Percentiles rank a stretch among this genome's conserved stretches.
Evolutionary conservation across 139 green algal species (phyloP).

Genomic region (Haematococcus lacustris): DNA sequence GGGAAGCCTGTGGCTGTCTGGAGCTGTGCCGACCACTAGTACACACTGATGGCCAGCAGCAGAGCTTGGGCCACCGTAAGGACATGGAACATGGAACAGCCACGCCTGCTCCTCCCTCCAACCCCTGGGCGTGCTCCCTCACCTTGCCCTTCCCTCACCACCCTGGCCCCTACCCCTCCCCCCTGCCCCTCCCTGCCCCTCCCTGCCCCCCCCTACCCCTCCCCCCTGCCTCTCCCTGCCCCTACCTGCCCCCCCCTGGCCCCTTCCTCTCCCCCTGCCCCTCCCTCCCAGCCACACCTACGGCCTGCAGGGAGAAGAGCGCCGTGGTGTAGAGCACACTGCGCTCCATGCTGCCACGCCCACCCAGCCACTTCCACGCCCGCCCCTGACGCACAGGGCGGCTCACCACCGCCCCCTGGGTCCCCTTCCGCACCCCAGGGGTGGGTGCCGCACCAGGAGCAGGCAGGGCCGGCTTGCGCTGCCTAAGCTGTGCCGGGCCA

Average conservation of each 20-base stretch:
- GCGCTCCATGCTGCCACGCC: constrained; percentile 41
- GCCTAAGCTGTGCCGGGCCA: too few relatives aligned
- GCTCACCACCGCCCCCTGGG: too few relatives aligned
- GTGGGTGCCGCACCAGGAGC: too few relatives aligned
- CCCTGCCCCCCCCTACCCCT: not conserved
- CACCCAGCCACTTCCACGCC: too few relatives aligned
- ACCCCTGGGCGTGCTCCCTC: too few relatives aligned
- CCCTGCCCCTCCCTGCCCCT: not conserved
- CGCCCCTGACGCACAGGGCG: too few relatives aligned
- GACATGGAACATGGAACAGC: not conserved
- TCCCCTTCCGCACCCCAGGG: too few relatives aligned
- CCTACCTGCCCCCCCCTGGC: not conserved
- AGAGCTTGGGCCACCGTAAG: not conserved
- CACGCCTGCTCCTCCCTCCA: not conserved
- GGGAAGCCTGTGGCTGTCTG: too few relatives aligned
- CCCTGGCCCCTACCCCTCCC: not conserved
- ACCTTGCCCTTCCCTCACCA: not conserved
- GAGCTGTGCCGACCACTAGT: too few relatives aligned
- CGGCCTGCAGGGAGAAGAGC: constrained; percentile 37
- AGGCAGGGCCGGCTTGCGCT: too few relatives aligned
- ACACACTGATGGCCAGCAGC: too few relatives aligned
- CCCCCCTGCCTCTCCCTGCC: not conserved
- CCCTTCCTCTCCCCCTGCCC: not conserved
- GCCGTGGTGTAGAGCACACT: constrained; percentile 15
- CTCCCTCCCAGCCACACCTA: constrained; percentile 2